Conservation (phyloP, 2,329 filamentous ascomycete species). For the Colletotrichum sp. region DNA sequence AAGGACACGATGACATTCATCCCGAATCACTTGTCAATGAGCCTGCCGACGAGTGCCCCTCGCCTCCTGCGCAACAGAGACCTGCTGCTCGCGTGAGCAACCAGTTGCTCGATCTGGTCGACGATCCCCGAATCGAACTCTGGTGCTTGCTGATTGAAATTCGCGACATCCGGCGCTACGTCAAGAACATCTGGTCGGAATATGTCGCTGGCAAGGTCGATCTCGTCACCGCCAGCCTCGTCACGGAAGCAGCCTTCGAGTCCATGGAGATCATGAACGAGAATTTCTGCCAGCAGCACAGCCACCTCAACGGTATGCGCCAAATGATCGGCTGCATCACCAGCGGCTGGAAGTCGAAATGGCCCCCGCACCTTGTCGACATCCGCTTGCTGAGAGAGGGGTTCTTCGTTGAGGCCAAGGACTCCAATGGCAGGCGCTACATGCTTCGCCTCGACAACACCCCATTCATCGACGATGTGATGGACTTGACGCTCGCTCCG, state of each 20-base stretch:
- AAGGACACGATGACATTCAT: neutral
- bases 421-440: neutral
- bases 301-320: neutral
- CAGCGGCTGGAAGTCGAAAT: neutral
- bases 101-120: neutral
- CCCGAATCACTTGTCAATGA: neutral
- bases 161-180: neutral
- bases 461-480: neutral
- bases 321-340: neutral
- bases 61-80: neutral
- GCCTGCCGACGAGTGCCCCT: neutral
- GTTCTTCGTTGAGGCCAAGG: neutral
- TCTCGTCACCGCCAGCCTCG: neutral
- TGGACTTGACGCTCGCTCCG: neutral
- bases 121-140: neutral
- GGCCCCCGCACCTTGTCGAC: neutral
- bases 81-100: neutral
- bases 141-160: neutral
- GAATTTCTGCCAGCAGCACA: neutral
- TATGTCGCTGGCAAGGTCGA: neutral
- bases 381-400: neutral
- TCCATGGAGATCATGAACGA: neutral
- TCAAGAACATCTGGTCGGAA: neutral
- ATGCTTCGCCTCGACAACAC: neutral
- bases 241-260: neutral